phyloP scores from a whole-genome alignment of 805 yeast genomes.

The Candida qinlingensis region DNA sequence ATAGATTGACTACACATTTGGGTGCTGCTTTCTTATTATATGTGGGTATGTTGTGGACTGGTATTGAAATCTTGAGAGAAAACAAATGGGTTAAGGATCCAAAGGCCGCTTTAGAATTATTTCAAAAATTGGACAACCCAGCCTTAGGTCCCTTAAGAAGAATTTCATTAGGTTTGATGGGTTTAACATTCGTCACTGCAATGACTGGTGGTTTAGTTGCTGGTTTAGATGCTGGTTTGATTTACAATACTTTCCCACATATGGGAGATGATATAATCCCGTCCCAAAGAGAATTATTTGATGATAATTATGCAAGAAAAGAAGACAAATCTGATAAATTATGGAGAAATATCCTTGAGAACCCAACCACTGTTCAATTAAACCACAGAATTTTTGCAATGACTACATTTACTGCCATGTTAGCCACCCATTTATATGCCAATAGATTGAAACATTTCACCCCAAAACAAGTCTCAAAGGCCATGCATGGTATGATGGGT shows the following conservation, averaged over 20 bases:
- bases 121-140: constrained; percentile 59
- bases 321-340: constrained; percentile 65
- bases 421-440: constrained; percentile 68
- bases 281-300: constrained; percentile 68
- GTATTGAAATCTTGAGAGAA: constrained; percentile 76
- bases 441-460: constrained; percentile 45
- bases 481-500: constrained; percentile 72
- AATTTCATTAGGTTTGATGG: constrained; percentile 51
- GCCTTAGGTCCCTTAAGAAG: constrained; percentile 52
- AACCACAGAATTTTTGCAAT: constrained; percentile 84
- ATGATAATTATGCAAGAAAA: constrained; percentile 62
- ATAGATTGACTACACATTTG: constrained; percentile 87
- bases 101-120: constrained; percentile 42
- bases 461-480: constrained; percentile 52
- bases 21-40: constrained; percentile 90
- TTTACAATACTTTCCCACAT: constrained; percentile 92
- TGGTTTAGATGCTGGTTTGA: constrained; percentile 95
- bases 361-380: constrained; percentile 93
- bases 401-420: constrained; percentile 66
- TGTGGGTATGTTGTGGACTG: constrained; percentile 87
- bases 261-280: constrained; percentile 90
- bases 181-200: constrained; percentile 79
- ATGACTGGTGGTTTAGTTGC: constrained; percentile 99
- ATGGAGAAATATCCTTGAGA: constrained; percentile 93
- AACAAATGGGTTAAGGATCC: constrained; percentile 65